Evolutionary conservation across 1,139 yeast genomes (phyloP).

Genomic region (Suzukiozyma palmioleophila): DNA sequence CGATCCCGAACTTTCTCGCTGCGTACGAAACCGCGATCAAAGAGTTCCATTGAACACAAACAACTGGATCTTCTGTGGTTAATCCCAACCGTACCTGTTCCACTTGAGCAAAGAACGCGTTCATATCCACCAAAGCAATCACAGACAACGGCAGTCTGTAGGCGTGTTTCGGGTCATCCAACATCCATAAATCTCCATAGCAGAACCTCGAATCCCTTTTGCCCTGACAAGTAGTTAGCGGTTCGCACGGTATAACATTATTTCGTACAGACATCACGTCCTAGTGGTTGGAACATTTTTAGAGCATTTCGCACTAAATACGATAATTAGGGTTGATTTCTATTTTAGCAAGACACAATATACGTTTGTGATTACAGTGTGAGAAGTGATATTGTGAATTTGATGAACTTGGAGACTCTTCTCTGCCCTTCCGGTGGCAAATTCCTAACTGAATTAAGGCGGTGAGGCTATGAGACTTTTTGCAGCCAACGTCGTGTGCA

Average conservation of each 20-base stretch:
- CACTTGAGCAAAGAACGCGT: conserved; percentile 94
- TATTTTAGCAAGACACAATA: too few species aligned
- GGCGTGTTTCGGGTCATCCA: conserved; percentile 43
- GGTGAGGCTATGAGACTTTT: too few species aligned
- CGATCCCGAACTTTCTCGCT: conserved; percentile 78
- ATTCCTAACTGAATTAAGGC: too few species aligned
- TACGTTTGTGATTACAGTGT: too few species aligned
- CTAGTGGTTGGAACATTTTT: not conserved
- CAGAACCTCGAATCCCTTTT: conserved; percentile 27
- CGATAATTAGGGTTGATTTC: not conserved
- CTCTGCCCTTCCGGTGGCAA: too few species aligned
- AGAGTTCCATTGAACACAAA: conserved; percentile 90
- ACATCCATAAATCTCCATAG: conserved; percentile 41
- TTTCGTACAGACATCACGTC: conserved; percentile 5
- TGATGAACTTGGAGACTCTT: too few species aligned
- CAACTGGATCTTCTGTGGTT: conserved; percentile 71
- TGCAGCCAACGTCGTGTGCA: too few species aligned
- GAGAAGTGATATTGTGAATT: too few species aligned
- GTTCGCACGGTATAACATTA: not conserved
- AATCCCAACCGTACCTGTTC: conserved; percentile 75
- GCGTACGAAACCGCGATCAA: conserved; percentile 89
- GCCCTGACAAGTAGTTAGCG: conserved; percentile 4
- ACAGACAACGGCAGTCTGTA: conserved; percentile 71
- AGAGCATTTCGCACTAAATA: too few species aligned
- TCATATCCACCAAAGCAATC: conserved; percentile 82